Evolutionary conservation across 2,329 filamentous ascomycete species (phyloP).

Genomic region (Ustulina deusta): DNA sequence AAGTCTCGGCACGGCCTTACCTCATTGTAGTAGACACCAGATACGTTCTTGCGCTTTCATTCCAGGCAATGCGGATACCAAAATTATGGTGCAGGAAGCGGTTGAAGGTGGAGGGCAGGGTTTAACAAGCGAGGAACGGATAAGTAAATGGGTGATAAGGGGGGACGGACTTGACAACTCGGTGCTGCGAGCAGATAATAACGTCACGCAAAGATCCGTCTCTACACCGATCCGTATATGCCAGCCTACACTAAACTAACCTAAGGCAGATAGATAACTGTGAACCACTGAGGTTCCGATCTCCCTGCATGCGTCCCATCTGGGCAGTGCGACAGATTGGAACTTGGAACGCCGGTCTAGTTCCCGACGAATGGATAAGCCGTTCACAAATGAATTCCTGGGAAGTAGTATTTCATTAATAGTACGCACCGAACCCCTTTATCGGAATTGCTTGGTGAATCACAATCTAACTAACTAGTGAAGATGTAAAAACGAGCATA

Average conservation of each 20-base stretch:
- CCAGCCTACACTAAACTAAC: no score
- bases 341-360: not conserved
- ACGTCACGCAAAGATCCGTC: not conserved
- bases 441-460: not conserved
- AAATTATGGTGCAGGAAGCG: not conserved
- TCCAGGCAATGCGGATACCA: not conserved
- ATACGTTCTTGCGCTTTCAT: not conserved
- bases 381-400: not conserved
- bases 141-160: not conserved
- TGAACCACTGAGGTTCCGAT: slow-evolving; percentile 2
- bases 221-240: not conserved
- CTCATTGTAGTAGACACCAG: not conserved
- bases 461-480: not conserved
- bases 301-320: slow-evolving; percentile 10
- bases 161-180: not conserved
- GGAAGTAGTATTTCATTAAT: not conserved
- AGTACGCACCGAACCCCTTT: not conserved
- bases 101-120: not conserved
- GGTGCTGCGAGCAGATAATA: not conserved
- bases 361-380: not conserved
- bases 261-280: slow-evolving; percentile 2
- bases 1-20: not conserved
- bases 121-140: slow-evolving; percentile 7
- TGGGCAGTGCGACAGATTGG: slow-evolving; percentile 1
- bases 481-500: not conserved